Conservation (phyloP, 106 monocot genomes). For the Dactylorhiza incarnata region DNA sequence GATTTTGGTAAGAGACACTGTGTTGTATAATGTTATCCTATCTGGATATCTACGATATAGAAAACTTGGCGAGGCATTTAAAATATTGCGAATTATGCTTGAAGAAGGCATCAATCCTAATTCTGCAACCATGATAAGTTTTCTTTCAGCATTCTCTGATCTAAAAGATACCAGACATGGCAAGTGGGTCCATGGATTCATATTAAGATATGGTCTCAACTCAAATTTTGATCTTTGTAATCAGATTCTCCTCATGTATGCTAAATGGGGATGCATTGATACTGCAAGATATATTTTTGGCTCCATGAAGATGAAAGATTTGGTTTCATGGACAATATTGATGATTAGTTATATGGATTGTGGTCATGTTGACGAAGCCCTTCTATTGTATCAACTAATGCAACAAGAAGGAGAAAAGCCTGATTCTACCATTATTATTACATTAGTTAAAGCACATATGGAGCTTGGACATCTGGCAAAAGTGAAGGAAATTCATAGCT, state of each 20-base stretch:
- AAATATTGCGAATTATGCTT: constrained; percentile 26
- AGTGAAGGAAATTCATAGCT: constrained; percentile 47
- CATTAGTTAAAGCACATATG: constrained; percentile 38
- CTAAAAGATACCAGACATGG: constrained; percentile 22
- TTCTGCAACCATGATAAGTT: constrained; percentile 29
- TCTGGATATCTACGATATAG: constrained; percentile 39
- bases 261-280: constrained; percentile 28
- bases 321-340: constrained; percentile 64
- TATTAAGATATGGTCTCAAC: constrained; percentile 17
- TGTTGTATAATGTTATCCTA: constrained; percentile 47
- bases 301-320: constrained; percentile 30
- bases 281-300: constrained; percentile 36
- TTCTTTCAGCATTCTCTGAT: constrained; percentile 39
- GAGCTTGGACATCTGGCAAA: constrained; percentile 19
- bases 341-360: constrained; percentile 44
- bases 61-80: constrained; percentile 17
- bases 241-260: constrained; percentile 51
- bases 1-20: constrained; percentile 23
- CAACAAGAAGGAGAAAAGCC: constrained; percentile 20
- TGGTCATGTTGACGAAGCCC: constrained; percentile 34
- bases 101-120: constrained; percentile 29
- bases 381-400: constrained; percentile 44
- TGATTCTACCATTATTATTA: constrained; percentile 35
- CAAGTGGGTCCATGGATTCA: constrained; percentile 41
- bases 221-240: constrained; percentile 40